These are phyloP conservation scores for Blastobotrys proliferans DNA, from an alignment of 1,139 yeast genomes.

Conservation along the genomic window DNA sequence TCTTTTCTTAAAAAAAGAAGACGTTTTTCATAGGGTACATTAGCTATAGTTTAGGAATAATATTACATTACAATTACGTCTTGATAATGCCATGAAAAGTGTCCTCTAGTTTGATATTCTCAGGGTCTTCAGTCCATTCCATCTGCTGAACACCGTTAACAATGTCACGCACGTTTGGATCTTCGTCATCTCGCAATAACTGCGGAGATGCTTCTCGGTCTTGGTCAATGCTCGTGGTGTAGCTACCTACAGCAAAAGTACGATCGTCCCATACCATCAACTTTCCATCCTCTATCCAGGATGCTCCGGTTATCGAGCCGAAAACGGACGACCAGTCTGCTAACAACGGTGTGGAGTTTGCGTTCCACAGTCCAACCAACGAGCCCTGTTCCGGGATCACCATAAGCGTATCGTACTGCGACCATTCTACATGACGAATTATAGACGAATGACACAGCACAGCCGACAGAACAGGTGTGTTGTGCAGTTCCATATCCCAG, in stretches of 20 bases:
- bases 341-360: constrained; percentile 12
- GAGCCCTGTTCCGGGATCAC: constrained; percentile 18
- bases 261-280: constrained; percentile 10
- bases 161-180: constrained; percentile 22
- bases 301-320: neutral
- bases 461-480: constrained; percentile 13
- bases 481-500: constrained; percentile 18
- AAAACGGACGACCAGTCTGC: constrained; percentile 14
- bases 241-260: constrained; percentile 5
- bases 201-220: constrained; percentile 17
- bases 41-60: too few relatives aligned
- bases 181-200: constrained; percentile 24
- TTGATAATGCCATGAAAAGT: constrained; percentile 23
- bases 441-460: constrained; percentile 21
- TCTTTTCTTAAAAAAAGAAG: too few relatives aligned
- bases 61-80: too few relatives aligned
- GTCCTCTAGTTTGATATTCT: constrained; percentile 21
- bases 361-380: constrained; percentile 21
- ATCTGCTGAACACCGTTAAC: constrained; percentile 24
- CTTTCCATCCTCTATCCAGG: neutral
- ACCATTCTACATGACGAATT: constrained; percentile 19
- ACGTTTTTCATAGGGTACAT: too few relatives aligned
- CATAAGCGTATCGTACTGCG: constrained; percentile 13
- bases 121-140: constrained; percentile 24
- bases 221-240: neutral